Evolutionary conservation across 108 stramenopile genomes (phyloP), one percentile per base, ranked within the genome.

Genomic region (Fistulifera pelliculosa): DNA sequence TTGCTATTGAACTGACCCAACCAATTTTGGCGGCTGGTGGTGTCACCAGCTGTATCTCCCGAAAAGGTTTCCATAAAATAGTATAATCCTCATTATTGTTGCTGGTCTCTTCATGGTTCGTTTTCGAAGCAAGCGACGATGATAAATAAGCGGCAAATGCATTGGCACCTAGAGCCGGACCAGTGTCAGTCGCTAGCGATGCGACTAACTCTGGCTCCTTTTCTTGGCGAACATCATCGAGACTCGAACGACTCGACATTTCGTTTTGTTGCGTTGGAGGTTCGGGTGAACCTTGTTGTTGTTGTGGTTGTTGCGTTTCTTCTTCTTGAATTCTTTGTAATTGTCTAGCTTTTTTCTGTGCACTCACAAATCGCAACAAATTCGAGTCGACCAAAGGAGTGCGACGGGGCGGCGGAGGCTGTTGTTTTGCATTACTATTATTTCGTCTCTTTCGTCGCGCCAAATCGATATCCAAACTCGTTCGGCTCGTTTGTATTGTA

Each of bases 311-410:
- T 35, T 35, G 31, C 31, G 31, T 35, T 35, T 35, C 31, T 35
- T 35, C 49, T 27, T 52, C 27, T 51, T 52, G 50, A 25, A 17
- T 16, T 28, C 40, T 6, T 16, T 26, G 58, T 5, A 16, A 12
- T 52, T 27, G 52, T 24, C 52, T 22, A 40, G 22, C 38, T 45
- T 63, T 68, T n/a, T 81, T 74, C 51, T 83, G 80, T 23, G 62
- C 41, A 22, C 77, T 73, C 25, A 87, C 55, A 61, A 83, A 87
- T 44, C 82, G 67, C 27, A 87, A 42, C 27, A 87, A 43, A 15
- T 76, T 28, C 1, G 86, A 87, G 65, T 87, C 86, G 13, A 87
- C 82, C 1, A 82, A 50, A 0, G 86, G 86, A 22, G 86, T 77
- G 16, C 61, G 44, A 45, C 31, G 31, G 8, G 31, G 31, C 31